Percentiles rank a stretch among this genome's conserved stretches.
Evolutionary conservation across 1,284 basidiomycete species (phyloP).

Genomic region (Chalciporus piperatoides): DNA sequence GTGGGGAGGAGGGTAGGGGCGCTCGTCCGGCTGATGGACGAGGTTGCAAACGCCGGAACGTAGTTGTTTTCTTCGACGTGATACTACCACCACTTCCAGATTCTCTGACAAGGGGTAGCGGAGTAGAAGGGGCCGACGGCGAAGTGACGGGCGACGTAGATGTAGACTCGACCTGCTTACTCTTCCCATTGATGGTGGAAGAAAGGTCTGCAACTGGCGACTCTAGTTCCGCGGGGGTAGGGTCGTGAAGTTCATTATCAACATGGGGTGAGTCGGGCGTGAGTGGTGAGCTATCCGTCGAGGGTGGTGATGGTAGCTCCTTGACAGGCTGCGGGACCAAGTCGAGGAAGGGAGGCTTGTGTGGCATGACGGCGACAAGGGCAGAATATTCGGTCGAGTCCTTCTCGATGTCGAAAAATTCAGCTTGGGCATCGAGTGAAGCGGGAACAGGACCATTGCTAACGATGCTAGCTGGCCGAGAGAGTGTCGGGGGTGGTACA

Average conservation of each 20-base stretch:
- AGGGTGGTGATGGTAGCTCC: constrained; percentile 12
- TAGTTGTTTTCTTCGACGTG: constrained; percentile 45
- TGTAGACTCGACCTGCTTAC: constrained; percentile 7
- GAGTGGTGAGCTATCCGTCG: constrained; percentile 1
- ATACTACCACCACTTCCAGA: constrained; percentile 12
- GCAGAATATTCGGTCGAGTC: constrained; percentile 11
- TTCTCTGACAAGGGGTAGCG: constrained; percentile 18
- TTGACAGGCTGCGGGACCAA: constrained; percentile 2
- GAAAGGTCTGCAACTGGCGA: not conserved
- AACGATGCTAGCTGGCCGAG: constrained; percentile 28
- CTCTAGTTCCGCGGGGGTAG: not conserved
- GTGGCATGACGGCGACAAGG: constrained; percentile 4
- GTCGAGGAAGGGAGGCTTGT: constrained; percentile 10
- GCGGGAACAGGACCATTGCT: constrained; percentile 11
- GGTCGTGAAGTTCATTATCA: not conserved
- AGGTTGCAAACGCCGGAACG: constrained; percentile 55
- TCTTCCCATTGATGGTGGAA: constrained; percentile 11
- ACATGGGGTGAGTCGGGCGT: constrained; percentile 2
- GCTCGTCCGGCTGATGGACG: constrained; percentile 36
- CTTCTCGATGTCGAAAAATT: constrained; percentile 24
- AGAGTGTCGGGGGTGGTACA: constrained; percentile 30
- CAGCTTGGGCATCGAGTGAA: not conserved
- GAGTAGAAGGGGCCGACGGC: constrained; percentile 13
- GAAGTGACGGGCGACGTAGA: constrained; percentile 15
- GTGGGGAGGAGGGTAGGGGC: constrained; percentile 39